Evolutionary conservation across 306 rosid species (phyloP), one percentile per base, ranked within the genome.

Genomic region (Cicer judaicum): DNA sequence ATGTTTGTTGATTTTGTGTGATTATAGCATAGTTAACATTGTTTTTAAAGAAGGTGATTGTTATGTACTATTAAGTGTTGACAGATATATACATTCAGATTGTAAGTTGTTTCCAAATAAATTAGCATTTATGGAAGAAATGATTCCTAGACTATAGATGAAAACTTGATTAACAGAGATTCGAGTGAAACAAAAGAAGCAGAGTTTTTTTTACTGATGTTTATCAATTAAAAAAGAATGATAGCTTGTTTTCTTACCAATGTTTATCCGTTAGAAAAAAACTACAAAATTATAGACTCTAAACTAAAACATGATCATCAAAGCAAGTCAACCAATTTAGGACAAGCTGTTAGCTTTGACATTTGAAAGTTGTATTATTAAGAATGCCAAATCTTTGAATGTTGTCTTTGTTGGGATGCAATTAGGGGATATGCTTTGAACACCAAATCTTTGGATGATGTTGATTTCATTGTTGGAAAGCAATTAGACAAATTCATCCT

Each of bases 1-100:
- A 53, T 0, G 55, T 74, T 69, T 67, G 55, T 77, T 71, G 21
- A 69, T 52, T 72, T 73, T 63, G 68, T 8, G 67, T 61, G 72
- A 72, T 53, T 70, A 24, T 24, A 65, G 56, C 44, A 10, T 2
- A 57, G 59, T n/a, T 2, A 57, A 64, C 14, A 78, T 62, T 48
- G 9, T 54, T 75, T 71, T 14, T 5, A 36, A n/a, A 1, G 10
- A 43, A 62, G 47, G 34, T 47, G 54, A 76, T 62, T 50, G 72
- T 16, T 34, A 55, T 41, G 80, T 59, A 72, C 46, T 68, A 40
- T 53, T 7, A 16, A 66, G 74, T 38, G 29, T 41, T 50, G 38
- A 38, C 24, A 40, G 15, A 64, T 48, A 41, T 21, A 34, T 8
- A 61, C 38, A 13, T n/a, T 36, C 7, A 49, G 18, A 68, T 55